Evolutionary conservation across 78 protist species (phyloP), one percentile per base, ranked within the genome.

Genomic region (Dictyostelium brefeldianum): DNA sequence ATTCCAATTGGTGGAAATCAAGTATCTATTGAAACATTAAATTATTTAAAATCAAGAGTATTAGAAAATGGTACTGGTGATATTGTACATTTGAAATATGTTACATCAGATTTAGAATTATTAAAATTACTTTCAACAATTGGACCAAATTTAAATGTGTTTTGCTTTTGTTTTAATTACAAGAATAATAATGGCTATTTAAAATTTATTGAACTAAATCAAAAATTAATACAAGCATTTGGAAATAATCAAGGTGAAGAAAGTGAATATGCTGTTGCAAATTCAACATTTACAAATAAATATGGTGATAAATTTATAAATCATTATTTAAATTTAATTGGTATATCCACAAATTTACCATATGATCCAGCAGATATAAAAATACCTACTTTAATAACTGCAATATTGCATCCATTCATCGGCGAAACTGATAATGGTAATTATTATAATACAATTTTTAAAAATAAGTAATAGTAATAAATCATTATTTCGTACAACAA

Each of bases 131-230:
- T 69, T 15, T 69, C 77, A 69, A 36, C 17, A 5, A 17, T 25
- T 36, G 77, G 53, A 0, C 18, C 53, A 18, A 50, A 69, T 69
- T 69, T 69, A 36, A 36, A 36, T 17, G 48, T 29, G 5, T 14
- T 69, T 17, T 69, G 77, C 31, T 69, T 36, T 69, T 29, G 77
- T 11, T 69, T 69, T 15, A 69, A 69, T 36, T 69, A 31, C 31
- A 25, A 69, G 31, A 14, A 29, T 25, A 69, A 69, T 69, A 27
- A 69, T 17, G 48, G 31, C 15, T 69, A 36, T 69, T 25, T 29
- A 36, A 69, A 69, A 7, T 69, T 25, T 36, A 5, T 69, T 5
- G n/a, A 27, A 69, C 25, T 69, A 17, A 69, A 69, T 69, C 20
- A 69, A 36, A 69, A 12, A 2, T 5, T 69, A 36, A 69, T 69